These are phyloP conservation scores for Blastocystis hominis DNA, from an alignment of 352 stramenopile species.

Conservation along the genomic window DNA sequence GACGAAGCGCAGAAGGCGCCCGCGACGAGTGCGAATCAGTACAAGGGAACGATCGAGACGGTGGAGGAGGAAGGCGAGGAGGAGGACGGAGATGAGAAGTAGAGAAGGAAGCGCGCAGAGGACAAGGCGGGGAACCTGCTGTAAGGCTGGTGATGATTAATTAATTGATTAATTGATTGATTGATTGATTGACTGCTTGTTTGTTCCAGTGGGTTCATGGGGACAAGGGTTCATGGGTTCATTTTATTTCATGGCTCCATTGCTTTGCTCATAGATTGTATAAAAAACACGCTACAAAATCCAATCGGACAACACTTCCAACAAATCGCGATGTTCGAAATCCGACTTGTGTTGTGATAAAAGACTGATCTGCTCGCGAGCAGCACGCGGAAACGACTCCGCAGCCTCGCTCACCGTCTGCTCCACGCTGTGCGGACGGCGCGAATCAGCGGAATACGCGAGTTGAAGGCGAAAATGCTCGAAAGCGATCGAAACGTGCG, in stretches of 20 bases:
- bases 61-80: conserved; percentile 49
- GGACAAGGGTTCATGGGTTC: neutral
- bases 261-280: no score
- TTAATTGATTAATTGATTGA: no score
- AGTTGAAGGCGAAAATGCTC: neutral
- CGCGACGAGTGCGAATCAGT: neutral
- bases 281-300: neutral
- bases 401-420: neutral
- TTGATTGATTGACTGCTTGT: no score
- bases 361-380: neutral
- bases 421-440: neutral
- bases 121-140: neutral
- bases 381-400: neutral
- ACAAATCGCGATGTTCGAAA: neutral
- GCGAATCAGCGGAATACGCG: neutral
- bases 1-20: neutral
- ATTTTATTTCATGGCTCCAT: no score
- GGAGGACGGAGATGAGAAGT: conserved; percentile 7
- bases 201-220: neutral
- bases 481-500: neutral
- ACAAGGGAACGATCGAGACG: conserved; percentile 50
- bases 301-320: neutral
- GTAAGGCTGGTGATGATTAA: no score
- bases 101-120: neutral
- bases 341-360: neutral